Evolutionary conservation across 1,284 basidiomycete species (phyloP).

Genomic region (Somion occarium): DNA sequence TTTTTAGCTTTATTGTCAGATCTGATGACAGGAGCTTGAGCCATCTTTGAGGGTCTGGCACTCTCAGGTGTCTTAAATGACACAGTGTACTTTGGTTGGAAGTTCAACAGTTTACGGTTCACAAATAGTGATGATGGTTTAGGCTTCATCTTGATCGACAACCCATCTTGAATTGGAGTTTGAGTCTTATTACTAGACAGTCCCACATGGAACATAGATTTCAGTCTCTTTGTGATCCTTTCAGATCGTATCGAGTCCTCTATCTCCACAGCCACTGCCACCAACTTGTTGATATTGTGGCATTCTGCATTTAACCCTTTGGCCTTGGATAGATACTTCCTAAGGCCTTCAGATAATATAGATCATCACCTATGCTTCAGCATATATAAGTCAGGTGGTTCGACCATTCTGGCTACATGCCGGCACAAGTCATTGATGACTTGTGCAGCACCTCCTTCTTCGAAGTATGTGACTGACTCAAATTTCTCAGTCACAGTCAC

Average conservation of each 20-base stretch:
- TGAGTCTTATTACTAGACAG: background rate
- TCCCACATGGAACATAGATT: background rate
- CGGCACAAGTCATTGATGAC: background rate
- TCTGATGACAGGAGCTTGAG: background rate
- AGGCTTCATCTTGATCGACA: background rate
- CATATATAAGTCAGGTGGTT: background rate
- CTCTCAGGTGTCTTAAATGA: background rate
- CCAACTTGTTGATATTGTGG: background rate
- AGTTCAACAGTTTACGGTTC: background rate
- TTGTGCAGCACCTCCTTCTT: background rate
- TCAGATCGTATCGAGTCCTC: background rate
- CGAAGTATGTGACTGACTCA: background rate
- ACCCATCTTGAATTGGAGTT: background rate
- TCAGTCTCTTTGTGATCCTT: background rate
- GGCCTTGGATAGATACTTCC: background rate
- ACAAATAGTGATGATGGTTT: background rate
- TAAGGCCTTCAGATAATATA: background rate
- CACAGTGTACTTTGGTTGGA: background rate
- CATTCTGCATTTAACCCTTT: background rate
- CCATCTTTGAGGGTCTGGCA: too few relatives aligned
- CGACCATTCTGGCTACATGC: background rate
- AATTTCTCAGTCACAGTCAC: background rate
- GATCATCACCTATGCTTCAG: background rate
- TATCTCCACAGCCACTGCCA: background rate
- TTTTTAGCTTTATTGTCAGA: background rate